Conservation (phyloP, 495 filamentous ascomycete genomes). For the Xylaria flabelliformis region DNA sequence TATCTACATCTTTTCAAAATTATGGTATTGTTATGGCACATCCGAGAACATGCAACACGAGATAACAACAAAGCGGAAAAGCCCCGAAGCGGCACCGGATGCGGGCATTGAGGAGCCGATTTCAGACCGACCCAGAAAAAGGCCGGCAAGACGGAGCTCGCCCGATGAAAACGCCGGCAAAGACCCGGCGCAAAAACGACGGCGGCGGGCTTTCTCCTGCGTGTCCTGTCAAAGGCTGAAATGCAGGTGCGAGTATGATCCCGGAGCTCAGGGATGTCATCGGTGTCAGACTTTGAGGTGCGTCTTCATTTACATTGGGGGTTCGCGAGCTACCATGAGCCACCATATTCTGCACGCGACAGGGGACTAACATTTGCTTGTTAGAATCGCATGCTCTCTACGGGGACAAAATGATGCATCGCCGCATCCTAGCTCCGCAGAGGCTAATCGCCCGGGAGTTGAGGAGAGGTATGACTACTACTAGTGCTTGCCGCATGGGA, state of each 20-base stretch:
- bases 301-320: not conserved
- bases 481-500: not conserved
- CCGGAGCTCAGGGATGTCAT: conserved; percentile 37
- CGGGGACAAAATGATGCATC: conserved; percentile 31
- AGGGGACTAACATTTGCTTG: not conserved
- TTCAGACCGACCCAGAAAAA: conserved; percentile 11
- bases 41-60: not conserved
- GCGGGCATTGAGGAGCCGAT: not conserved
- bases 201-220: conserved; percentile 41
- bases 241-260: conserved; percentile 41
- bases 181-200: conserved; percentile 30
- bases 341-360: too few relatives aligned
- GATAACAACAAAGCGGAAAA: conserved; percentile 5
- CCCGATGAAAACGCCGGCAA: conserved; percentile 19
- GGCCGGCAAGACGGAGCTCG: conserved; percentile 21
- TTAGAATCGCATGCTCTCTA: conserved; percentile 40
- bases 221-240: conserved; percentile 41
- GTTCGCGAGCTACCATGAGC: not conserved
- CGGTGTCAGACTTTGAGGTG: conserved; percentile 42
- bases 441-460: conserved; percentile 23
- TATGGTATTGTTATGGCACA: not conserved
- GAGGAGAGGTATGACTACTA: conserved; percentile 38
- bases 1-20: not conserved
- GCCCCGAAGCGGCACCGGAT: not conserved
- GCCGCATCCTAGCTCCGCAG: conserved; percentile 11